Percentiles rank a stretch among this genome's conserved stretches.
These are phyloP conservation scores for Rutstroemia sp. DNA, from an alignment of 2,329 filamentous ascomycete genomes.

Conservation along the genomic window DNA sequence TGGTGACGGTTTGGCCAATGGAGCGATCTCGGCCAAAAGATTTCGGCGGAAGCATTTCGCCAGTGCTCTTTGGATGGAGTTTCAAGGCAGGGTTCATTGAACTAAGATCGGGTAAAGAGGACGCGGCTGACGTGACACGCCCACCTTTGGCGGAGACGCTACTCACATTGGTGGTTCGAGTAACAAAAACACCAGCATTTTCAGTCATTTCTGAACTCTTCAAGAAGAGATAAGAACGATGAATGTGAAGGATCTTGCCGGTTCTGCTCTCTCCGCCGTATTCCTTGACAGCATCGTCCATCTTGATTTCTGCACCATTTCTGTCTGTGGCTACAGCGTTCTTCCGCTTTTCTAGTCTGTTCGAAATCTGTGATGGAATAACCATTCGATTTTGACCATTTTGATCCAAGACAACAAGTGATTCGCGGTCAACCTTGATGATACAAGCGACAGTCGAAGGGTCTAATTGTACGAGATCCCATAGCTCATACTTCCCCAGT, in stretches of 20 bases:
- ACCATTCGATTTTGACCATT: conserved; percentile 75
- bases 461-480: conserved; percentile 91
- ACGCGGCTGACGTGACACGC: conserved; percentile 50
- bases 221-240: conserved; percentile 86
- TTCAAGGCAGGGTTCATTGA: conserved; percentile 90
- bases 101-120: conserved; percentile 67
- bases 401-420: conserved; percentile 83
- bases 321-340: conserved; percentile 86
- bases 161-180: conserved; percentile 74
- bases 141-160: conserved; percentile 94
- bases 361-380: conserved; percentile 85
- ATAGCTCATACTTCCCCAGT: conserved; percentile 82
- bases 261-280: conserved; percentile 75
- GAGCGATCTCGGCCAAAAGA: conserved; percentile 72
- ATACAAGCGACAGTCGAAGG: conserved; percentile 87
- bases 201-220: conserved; percentile 79
- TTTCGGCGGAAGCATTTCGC: conserved; percentile 59
- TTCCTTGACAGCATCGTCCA: conserved; percentile 90
- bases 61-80: conserved; percentile 51
- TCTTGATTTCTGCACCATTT: conserved; percentile 85
- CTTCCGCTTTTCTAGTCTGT: conserved; percentile 76
- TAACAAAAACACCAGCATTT: conserved; percentile 85
- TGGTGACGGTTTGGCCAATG: conserved; percentile 85
- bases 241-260: conserved; percentile 88
- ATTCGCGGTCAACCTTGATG: conserved; percentile 92